A percentile compares a stretch with the other conserved stretches of the same genome.
Evolutionary conservation across 192 early-diverging fungal genomes (phyloP).

Genomic region (Lobosporangium transversale): DNA sequence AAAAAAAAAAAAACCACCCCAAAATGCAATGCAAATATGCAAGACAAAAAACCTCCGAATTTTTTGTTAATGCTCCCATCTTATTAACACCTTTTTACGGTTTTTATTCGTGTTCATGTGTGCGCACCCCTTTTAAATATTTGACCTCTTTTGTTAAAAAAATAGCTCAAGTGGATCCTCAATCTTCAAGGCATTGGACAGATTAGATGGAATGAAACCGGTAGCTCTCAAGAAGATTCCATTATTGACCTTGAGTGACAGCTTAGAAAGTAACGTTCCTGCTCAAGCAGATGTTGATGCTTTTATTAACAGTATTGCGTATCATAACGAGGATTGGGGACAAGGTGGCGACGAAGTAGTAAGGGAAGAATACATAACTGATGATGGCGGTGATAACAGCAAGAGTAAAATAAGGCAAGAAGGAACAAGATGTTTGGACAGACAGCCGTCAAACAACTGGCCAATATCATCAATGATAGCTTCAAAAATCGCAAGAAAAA

Average conservation of each 20-base stretch:
- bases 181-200: slow-evolving; percentile 28
- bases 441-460: no score
- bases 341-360: no score
- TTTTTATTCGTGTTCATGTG: background rate
- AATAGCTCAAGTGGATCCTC: slow-evolving; percentile 37
- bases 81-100: background rate
- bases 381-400: background rate
- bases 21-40: no score
- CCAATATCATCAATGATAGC: no score
- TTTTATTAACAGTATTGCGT: slow-evolving; percentile 32
- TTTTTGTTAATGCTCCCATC: background rate
- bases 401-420: background rate
- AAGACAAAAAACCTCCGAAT: no score
- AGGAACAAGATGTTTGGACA: background rate
- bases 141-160: background rate
- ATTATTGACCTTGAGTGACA: slow-evolving; percentile 19
- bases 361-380: background rate
- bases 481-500: no score
- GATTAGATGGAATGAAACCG: slow-evolving; percentile 1
- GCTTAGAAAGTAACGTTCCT: background rate
- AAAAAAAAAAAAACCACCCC: no score
- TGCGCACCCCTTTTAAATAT: background rate
- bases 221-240: slow-evolving; percentile 47
- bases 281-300: slow-evolving; percentile 25
- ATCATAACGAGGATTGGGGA: slow-evolving; percentile 3